These are phyloP conservation scores for Protomyces macrosporus DNA, from an alignment of 1,139 yeast species.

Conservation along the genomic window DNA sequence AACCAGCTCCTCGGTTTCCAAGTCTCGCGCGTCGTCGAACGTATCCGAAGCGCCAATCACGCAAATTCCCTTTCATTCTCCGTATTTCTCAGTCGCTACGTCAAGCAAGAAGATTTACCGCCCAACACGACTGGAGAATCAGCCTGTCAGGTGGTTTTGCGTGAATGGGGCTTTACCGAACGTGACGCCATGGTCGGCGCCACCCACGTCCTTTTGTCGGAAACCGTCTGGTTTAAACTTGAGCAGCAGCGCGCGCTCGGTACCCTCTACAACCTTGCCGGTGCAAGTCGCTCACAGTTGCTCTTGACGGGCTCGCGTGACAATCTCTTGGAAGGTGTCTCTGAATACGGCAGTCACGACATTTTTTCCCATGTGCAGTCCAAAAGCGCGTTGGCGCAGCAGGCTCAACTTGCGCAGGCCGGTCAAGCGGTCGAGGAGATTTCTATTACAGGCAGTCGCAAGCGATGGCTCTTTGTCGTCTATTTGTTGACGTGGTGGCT, in stretches of 20 bases:
- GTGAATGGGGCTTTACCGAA: constrained; percentile 40
- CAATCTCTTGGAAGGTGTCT: not conserved
- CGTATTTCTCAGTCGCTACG: not conserved
- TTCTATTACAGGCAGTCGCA: constrained; percentile 34
- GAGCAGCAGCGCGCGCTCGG: not conserved
- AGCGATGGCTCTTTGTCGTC: constrained; percentile 41
- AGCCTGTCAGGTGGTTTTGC: constrained; percentile 36
- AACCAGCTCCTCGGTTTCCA: constrained; percentile 45
- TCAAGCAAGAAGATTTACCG: constrained; percentile 36
- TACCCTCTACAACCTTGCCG: not conserved
- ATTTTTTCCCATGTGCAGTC: not conserved
- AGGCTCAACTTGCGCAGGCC: not conserved
- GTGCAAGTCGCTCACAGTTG: not conserved
- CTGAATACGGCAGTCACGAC: not conserved
- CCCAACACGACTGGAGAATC: constrained; percentile 31
- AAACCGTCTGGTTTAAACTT: constrained; percentile 35
- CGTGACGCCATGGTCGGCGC: constrained; percentile 43
- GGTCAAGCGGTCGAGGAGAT: not conserved
- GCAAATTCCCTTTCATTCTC: constrained; percentile 41
- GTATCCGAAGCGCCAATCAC: constrained; percentile 41
- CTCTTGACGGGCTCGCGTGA: not conserved
- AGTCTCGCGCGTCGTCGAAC: constrained; percentile 42
- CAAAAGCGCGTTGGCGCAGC: not conserved
- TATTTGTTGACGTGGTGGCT: constrained; percentile 43
- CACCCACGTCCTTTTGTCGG: constrained; percentile 43